Evolutionary conservation across 1,284 basidiomycete genomes (phyloP).

Genomic region (Fistulinella staudtii): DNA sequence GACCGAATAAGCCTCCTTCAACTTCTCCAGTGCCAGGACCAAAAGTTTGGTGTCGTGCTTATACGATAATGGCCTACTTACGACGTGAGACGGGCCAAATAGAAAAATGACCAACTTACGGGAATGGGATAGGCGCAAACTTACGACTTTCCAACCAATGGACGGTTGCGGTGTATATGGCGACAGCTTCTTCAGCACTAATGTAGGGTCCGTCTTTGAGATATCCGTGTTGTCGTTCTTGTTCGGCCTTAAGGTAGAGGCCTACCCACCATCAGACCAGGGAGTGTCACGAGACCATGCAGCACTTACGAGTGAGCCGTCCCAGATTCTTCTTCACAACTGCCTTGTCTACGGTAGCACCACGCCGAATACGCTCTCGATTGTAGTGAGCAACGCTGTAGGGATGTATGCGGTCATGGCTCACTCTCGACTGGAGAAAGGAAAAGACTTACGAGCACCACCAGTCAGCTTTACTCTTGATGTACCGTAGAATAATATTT

Average conservation of each 20-base stretch:
- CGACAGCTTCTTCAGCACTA: slow-evolving; percentile 94
- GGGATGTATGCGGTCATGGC: too few relatives aligned
- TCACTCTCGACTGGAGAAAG: too few relatives aligned
- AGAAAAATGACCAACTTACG: slow-evolving; percentile 44
- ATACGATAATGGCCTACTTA: slow-evolving; percentile 82
- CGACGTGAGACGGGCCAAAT: slow-evolving; percentile 1
- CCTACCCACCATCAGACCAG: slow-evolving; percentile 37
- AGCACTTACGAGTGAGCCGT: slow-evolving; percentile 70
- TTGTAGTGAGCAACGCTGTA: slow-evolving; percentile 85
- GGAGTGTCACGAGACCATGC: neutral
- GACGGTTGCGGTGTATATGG: slow-evolving; percentile 95
- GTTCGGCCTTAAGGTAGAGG: slow-evolving; percentile 95
- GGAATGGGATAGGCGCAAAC: slow-evolving; percentile 97
- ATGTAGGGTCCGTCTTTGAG: slow-evolving; percentile 97
- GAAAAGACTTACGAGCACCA: slow-evolving; percentile 81
- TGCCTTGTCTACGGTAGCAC: slow-evolving; percentile 99
- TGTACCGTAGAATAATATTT: slow-evolving; percentile 98
- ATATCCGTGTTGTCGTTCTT: slow-evolving; percentile 95
- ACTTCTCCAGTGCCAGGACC: slow-evolving; percentile 90
- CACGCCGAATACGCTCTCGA: slow-evolving; percentile 90
- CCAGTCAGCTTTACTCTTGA: slow-evolving; percentile 99
- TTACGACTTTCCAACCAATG: slow-evolving; percentile 97
- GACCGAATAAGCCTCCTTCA: slow-evolving; percentile 98
- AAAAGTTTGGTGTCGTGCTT: slow-evolving; percentile 97
- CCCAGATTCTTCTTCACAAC: slow-evolving; percentile 96